phyloP scores from a whole-genome alignment of 83 land plant species.

The Picea abies region DNA sequence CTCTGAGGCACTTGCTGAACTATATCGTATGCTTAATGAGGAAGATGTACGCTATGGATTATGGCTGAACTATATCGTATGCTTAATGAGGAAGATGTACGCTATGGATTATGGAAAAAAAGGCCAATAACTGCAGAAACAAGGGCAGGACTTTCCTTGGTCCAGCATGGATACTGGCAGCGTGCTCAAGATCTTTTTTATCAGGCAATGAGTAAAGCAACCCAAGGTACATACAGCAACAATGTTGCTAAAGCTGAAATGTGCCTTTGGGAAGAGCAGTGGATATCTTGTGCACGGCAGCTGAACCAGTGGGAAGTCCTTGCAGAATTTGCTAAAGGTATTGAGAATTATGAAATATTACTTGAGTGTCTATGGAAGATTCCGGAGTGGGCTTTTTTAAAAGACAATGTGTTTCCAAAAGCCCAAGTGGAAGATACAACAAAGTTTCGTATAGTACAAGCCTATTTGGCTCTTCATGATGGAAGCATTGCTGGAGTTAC shows the following conservation, averaged over 20 bases:
- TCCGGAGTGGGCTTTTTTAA: conserved; percentile 89
- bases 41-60: conserved; percentile 98
- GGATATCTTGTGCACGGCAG: conserved; percentile 92
- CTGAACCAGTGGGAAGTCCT: conserved; percentile 97
- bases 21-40: conserved; percentile 93
- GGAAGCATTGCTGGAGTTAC: conserved; percentile 73
- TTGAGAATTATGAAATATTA: conserved; percentile 92
- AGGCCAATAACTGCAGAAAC: conserved; percentile 92
- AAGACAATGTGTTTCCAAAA: conserved; percentile 89
- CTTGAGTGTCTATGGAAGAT: conserved; percentile 90
- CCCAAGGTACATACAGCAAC: conserved; percentile 93
- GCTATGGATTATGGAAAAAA: conserved; percentile 96
- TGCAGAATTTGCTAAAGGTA: conserved; percentile 87
- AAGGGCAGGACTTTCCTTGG: conserved; percentile 91
- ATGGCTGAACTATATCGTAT: conserved; percentile 97
- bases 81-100: conserved; percentile 97
- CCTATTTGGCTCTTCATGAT: conserved; percentile 87
- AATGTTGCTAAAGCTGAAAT: conserved; percentile 95
- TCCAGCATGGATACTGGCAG: conserved; percentile 99
- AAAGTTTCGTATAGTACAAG: conserved; percentile 82
- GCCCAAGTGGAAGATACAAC: conserved; percentile 97
- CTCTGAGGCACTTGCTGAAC: conserved; percentile 96
- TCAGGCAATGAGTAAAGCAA: conserved; percentile 97
- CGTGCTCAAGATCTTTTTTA: conserved; percentile 94
- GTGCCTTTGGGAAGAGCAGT: conserved; percentile 99